Percentiles rank a stretch among this genome's conserved stretches.
Conservation (phyloP, 805 yeast species). For the Sugiyamaella smithiae region DNA sequence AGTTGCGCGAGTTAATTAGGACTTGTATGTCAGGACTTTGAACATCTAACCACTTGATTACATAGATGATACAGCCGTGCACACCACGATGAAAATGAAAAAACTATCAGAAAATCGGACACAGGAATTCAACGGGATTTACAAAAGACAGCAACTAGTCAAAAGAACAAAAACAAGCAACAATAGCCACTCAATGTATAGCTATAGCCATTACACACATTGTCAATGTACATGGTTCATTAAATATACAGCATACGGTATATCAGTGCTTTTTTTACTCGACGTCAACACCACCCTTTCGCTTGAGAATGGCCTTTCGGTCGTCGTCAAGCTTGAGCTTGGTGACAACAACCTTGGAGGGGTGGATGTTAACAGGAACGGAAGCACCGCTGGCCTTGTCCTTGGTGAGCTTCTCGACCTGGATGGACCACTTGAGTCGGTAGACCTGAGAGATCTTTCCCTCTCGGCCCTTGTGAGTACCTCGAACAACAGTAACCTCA, state of each 20-base stretch:
- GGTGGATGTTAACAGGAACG: slow-evolving; percentile 95
- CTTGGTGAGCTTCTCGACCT: slow-evolving; percentile 94
- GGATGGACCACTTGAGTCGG: slow-evolving; percentile 97
- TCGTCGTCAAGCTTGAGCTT: slow-evolving; percentile 97
- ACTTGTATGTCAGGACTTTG: too few relatives aligned
- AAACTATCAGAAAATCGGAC: too few relatives aligned
- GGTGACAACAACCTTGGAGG: slow-evolving; percentile 98
- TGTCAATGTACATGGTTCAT: slow-evolving; percentile 6
- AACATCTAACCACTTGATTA: too few relatives aligned
- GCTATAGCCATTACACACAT: too few relatives aligned
- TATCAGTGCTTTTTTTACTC: slow-evolving; percentile 52
- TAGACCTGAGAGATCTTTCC: slow-evolving; percentile 96
- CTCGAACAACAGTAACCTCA: slow-evolving; percentile 93
- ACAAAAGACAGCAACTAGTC: too few relatives aligned
- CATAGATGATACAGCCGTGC: too few relatives aligned
- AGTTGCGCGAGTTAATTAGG: too few relatives aligned
- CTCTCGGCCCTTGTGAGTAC: slow-evolving; percentile 99
- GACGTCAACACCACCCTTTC: slow-evolving; percentile 93
- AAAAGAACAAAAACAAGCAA: too few relatives aligned
- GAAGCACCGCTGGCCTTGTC: slow-evolving; percentile 98
- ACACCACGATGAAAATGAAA: too few relatives aligned
- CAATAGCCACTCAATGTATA: too few relatives aligned
- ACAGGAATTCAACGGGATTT: too few relatives aligned
- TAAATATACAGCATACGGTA: slow-evolving; percentile 6
- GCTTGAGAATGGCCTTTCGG: slow-evolving; percentile 95